Evolutionary conservation across 768 basidiomycete species (phyloP).

Genomic region (Sarcodon aspratus): DNA sequence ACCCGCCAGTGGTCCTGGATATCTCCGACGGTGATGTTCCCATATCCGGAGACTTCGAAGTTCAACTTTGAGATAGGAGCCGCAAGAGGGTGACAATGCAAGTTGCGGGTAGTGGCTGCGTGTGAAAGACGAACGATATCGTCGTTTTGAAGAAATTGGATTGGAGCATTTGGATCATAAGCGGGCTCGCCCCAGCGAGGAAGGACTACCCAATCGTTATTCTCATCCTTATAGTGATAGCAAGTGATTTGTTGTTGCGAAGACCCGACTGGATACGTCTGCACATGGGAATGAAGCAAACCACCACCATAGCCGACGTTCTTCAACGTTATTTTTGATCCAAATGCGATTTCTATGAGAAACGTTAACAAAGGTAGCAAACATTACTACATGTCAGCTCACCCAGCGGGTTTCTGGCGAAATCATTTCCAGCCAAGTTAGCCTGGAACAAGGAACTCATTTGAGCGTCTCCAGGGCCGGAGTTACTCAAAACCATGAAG

Average conservation of each 20-base stretch:
- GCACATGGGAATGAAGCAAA: constrained; percentile 93
- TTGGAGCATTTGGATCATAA: constrained; percentile 53
- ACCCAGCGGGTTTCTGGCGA: constrained; percentile 84
- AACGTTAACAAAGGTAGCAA: background rate
- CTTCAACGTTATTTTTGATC: constrained; percentile 87
- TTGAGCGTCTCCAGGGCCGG: constrained; percentile 94
- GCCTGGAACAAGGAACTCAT: constrained; percentile 99
- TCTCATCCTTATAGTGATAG: constrained; percentile 98
- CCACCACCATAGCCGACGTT: constrained; percentile 99
- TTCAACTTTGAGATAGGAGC: constrained; percentile 86
- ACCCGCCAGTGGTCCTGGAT: constrained; percentile 84
- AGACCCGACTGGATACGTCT: constrained; percentile 87
- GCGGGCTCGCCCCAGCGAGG: constrained; percentile 71
- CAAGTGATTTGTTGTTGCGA: constrained; percentile 95
- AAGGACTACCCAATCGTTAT: constrained; percentile 83
- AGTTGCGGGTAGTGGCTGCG: constrained; percentile 71
- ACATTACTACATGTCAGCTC: constrained; percentile 9
- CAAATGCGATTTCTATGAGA: constrained; percentile 67
- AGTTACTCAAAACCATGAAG: constrained; percentile 87
- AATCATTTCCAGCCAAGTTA: constrained; percentile 89
- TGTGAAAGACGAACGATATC: constrained; percentile 79
- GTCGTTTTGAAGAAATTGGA: constrained; percentile 65
- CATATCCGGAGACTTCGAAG: constrained; percentile 91
- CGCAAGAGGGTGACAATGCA: constrained; percentile 83
- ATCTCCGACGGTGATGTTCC: constrained; percentile 84